Evolutionary conservation across 306 rosid species (phyloP), one percentile per base, ranked within the genome.

Genomic region (Malus fusca): DNA sequence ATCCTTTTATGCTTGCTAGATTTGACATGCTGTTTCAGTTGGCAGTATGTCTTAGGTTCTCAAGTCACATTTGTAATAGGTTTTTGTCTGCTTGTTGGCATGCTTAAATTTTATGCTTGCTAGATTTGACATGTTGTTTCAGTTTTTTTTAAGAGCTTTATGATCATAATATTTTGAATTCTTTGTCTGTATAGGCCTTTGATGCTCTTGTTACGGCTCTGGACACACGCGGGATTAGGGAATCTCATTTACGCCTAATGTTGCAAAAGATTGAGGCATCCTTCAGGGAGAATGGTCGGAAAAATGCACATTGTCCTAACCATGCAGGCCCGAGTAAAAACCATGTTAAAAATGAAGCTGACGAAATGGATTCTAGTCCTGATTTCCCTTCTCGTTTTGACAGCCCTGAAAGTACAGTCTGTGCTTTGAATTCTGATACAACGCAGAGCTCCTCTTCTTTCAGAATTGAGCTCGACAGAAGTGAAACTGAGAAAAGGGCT

Each of bases 201-300:
- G 99, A 96, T 79, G 44, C 84, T 79, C 96, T 96, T 82, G 81
- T 88, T 83, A 78, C 63, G 58, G 87, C 98, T 40, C 79, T 96
- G 87, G 99, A 96, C 78, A 72, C 96, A 19, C 98, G 99, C 1
- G 99, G 99, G 60, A 71, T 87, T 64, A 90, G 99, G 81, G 99
- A 96, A 82, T 90, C 98, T 69, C 97, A 96, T 88, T 78, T 96
- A 82, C 97, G 97, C 75, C 81, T 90, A 68, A 90, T 96, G 99
- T 74, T 96, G 89, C 96, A 88, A 86, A 96, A 82, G 88, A 84
- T 89, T 72, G 98, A 96, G 85, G 75, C 86, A 61, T 82, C 92
- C 73, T 96, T 89, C 46, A 96, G 82, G 84, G 96, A 88, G 80
- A 95, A 90, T 82, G 86, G 90, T 81, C 74, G 77, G 31, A 92